Evolutionary conservation across 2,329 filamentous ascomycete species (phyloP).

Genomic region (Escovopsis weberi): DNA sequence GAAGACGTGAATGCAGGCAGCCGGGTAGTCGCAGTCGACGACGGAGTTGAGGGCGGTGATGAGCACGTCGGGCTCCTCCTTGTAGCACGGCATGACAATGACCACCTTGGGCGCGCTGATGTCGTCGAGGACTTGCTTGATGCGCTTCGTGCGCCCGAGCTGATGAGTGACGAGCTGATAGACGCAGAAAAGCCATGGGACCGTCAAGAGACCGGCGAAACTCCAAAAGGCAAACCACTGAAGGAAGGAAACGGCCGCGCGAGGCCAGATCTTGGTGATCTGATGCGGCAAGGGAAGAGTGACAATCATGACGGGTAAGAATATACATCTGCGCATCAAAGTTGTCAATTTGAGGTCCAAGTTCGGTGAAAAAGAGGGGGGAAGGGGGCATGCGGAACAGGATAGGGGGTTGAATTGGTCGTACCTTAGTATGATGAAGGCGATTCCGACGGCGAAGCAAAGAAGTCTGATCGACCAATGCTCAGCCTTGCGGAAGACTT

Average conservation of each 20-base stretch:
- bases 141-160: conserved; percentile 64
- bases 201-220: conserved; percentile 68
- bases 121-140: conserved; percentile 76
- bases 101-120: conserved; percentile 82
- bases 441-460: conserved; percentile 56
- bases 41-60: conserved; percentile 82
- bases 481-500: conserved; percentile 81
- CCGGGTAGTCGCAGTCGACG: conserved; percentile 85
- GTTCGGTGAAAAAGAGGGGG: neutral
- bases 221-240: conserved; percentile 96
- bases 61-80: conserved; percentile 73
- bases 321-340: conserved; percentile 47
- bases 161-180: conserved; percentile 83
- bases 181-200: conserved; percentile 88
- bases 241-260: conserved; percentile 50
- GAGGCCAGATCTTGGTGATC: conserved; percentile 60
- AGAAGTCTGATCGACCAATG: conserved; percentile 70
- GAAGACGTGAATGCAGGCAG: conserved; percentile 86
- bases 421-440: conserved; percentile 66
- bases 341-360: neutral
- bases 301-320: conserved; percentile 87
- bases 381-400: neutral
- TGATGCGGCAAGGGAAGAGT: conserved; percentile 69
- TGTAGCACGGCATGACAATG: conserved; percentile 94
- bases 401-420: conserved; percentile 8